Conservation (phyloP, 2,329 filamentous ascomycete species). For the Scopulariopsis brevicaulis region DNA sequence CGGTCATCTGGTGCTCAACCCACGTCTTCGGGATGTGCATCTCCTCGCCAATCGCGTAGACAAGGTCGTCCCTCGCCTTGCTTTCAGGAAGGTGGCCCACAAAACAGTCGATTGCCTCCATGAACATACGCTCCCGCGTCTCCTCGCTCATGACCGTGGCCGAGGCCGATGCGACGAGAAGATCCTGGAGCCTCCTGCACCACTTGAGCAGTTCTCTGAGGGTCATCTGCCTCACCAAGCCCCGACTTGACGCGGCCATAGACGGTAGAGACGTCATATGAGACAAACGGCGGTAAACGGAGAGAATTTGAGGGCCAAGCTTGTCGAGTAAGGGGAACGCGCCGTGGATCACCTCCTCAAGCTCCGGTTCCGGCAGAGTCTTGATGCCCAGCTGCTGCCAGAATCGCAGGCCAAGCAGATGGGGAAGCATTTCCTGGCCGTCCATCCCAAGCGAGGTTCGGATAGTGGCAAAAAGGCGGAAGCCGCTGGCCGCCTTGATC, state of each 20-base stretch:
- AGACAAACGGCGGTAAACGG: slow-evolving; percentile 44
- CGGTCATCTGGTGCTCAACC: slow-evolving; percentile 63
- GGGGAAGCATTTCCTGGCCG: slow-evolving; percentile 56
- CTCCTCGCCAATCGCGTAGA: slow-evolving; percentile 67
- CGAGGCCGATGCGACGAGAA: slow-evolving; percentile 35
- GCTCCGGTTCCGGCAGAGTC: slow-evolving; percentile 55
- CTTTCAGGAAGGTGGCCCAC: slow-evolving; percentile 65
- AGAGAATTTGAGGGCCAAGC: slow-evolving; percentile 46
- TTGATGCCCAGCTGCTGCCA: slow-evolving; percentile 71
- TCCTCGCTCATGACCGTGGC: slow-evolving; percentile 38
- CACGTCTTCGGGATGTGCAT: slow-evolving; percentile 79
- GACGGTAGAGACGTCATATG: slow-evolving; percentile 18
- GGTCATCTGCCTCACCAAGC: slow-evolving; percentile 43
- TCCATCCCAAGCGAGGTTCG: slow-evolving; percentile 61
- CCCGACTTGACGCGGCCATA: slow-evolving; percentile 30
- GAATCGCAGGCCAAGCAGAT: slow-evolving; percentile 71
- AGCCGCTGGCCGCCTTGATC: slow-evolving; percentile 71
- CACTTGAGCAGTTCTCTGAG: slow-evolving; percentile 83
- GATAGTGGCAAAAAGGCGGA: slow-evolving; percentile 86
- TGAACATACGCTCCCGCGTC: slow-evolving; percentile 72
- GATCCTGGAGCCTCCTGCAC: slow-evolving; percentile 63
- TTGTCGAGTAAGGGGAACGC: slow-evolving; percentile 60
- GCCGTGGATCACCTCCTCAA: slow-evolving; percentile 60
- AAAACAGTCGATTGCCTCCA: slow-evolving; percentile 91
- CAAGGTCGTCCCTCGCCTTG: slow-evolving; percentile 46